phyloP scores from a whole-genome alignment of 148 eudicot species.

The Silene uniflora region DNA sequence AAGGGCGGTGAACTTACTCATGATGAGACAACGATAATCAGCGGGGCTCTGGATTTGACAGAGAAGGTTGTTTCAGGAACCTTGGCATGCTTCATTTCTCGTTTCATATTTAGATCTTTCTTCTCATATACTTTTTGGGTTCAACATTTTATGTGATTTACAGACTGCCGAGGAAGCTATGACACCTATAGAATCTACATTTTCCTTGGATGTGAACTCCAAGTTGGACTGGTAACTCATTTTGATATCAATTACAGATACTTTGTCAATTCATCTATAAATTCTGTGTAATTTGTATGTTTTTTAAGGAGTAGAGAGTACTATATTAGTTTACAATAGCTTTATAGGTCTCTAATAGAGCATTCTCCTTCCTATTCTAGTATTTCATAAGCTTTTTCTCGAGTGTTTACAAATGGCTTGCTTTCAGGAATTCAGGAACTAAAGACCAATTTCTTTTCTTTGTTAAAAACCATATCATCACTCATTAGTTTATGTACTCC shows the following conservation, averaged over 20 bases:
- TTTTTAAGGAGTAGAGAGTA: background rate
- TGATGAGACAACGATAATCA: too few species aligned
- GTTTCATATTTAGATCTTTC: background rate
- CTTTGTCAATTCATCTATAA: conserved; percentile 1
- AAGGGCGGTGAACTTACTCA: too few species aligned
- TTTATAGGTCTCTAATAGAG: background rate
- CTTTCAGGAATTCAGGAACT: too few species aligned
- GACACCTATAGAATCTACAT: conserved; percentile 98
- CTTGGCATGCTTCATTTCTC: background rate
- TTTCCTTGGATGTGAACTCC: conserved; percentile 85
- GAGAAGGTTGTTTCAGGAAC: conserved; percentile 33
- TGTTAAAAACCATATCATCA: too few species aligned
- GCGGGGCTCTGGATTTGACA: too few species aligned
- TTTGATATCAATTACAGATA: background rate
- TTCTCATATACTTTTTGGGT: background rate
- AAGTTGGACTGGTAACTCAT: conserved; percentile 80
- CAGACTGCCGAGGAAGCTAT: conserved; percentile 99
- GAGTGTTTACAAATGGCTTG: background rate
- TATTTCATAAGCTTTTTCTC: background rate
- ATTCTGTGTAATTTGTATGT: background rate
- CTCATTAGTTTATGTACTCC: too few species aligned
- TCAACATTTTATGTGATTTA: conserved; percentile 3
- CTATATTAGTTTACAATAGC: background rate
- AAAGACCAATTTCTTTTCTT: too few species aligned
- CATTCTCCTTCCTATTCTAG: background rate